Evolutionary conservation across 306 rosid genomes (phyloP), one percentile per base, ranked within the genome.

Genomic region (Rosa persica): DNA sequence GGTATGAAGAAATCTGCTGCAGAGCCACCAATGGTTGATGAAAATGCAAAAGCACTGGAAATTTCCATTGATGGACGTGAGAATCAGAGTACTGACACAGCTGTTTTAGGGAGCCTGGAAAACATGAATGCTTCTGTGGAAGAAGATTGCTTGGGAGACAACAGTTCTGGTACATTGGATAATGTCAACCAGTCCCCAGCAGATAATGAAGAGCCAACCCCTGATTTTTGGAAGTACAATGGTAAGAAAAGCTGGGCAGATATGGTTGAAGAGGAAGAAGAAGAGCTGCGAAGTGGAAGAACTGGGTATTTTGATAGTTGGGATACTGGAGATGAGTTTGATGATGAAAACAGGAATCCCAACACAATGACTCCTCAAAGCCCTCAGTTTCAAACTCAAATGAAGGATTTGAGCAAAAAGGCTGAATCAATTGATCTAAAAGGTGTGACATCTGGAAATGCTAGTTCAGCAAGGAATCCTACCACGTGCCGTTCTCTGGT

Each of bases 231-330:
- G 54, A 60, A 36, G 61, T 71, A 38, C 12, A 72, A 58, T 44
- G 67, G 67, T 19, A 88, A 88, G 91, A 95, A 91, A 81, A 93
- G 99, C 52, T 95, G 99, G 99, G 99, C 99, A 70, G 99, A 95
- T 71, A 84, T 93, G 83, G 97, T 73, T 16, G 98, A 95, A 87
- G 99, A 94, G 86, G 98, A 92, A 64, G 96, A 85, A 40, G 25
- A 78, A 8, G 79, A 69, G 6, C 42, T 86, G 43, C 74, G 75
- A 39, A 39, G 73, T 16, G 84, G 77, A 77, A 52, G 65, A 66
- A 30, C 51, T 4, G 79, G 70, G 60, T 58, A 65, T 62, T 71
- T 76, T 67, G 87, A 57, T 71, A 70, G 76, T 57, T 69, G 72
- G 82, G 23, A 66, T 19, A 67, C 30, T 52, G 82, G 61, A 60